Evolutionary conservation across 1,284 basidiomycete species (phyloP), one percentile per base, ranked within the genome.

Genomic region (Phlebopus sp.): DNA sequence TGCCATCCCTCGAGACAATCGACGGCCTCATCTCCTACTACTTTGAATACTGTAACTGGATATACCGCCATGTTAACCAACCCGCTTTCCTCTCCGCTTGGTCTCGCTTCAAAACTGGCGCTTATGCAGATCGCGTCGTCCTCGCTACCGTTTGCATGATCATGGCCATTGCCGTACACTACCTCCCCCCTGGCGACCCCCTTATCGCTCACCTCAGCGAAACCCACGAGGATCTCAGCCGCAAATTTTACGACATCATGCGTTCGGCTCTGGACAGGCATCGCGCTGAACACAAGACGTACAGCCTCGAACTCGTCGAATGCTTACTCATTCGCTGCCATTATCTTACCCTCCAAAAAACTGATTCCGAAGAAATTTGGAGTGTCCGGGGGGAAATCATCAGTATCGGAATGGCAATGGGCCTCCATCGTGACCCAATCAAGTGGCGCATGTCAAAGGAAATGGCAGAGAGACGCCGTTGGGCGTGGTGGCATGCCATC

Each of bases 401-500:
- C 41, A 80, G 78, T 15, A 82, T 89, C 53, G 84, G 76, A 7
- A 83, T 80, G 51, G 88, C 87, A 14, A 83, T 91, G 82, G 88
- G 88, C 7, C 70, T 91, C 14, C 87, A 91, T 66, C 81, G 88
- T 15, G 88, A 91, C 67, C 87, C 87, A 10, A 81, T 78, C 37
- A 82, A 82, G 60, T 85, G 80, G 74, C 75, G 75, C 51, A 84
- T 89, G 74, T 76, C 75, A 36, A 73, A 75, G 48, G 81, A 81
- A 49, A 66, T 81, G 5, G 82, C 86, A 31, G 88, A 90, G 62
- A 76, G 88, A 49, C 73, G 87, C 46, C 73, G 88, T 40, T 90
- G 88, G 87, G 85, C 86, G 2, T 90, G 87, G 87, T 90, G 88
- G 88, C 86, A 90, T 65, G 84, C 88, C 53, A 67, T 90, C 39